Base-by-base conservation (phyloP, 352 stramenopile genomes). In the Peronosclerospora sorghi region DNA sequence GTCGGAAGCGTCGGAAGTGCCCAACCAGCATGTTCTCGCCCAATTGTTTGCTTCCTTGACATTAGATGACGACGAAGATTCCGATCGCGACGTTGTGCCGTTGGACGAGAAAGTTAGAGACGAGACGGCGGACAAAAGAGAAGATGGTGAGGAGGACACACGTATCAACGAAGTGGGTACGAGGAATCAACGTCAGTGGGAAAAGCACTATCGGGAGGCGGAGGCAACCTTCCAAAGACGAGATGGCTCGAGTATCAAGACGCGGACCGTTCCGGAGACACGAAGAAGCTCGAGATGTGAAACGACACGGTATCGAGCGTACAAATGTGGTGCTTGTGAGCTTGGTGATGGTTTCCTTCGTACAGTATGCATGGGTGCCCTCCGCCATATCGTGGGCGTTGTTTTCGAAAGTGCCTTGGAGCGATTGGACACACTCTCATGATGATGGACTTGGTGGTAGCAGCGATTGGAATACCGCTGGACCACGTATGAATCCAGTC, bases 161-260 rank as follows among this genome's bases (percentile, higher is more conserved):
- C n/a, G n/a, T n/a, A n/a, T n/a, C n/a, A n/a, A n/a, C n/a, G n/a
- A n/a, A n/a, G 53, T n/a, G 44, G 59, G n/a, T 56, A 64, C 24
- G 50, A 39, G 17, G 24, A 65, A 75, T 17, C 65, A 64, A 23
- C 41, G 42, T 17, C 47, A 20, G n/a, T 71, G 56, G 51, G 48
- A 59, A 19, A 53, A 63, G 10, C 34, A 32, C 19, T 73, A 68
- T 18, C 26, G 27, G 17, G 17, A 52, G 4, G 42, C 32, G n/a
- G 53, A 71, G 30, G 41, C 44, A 10, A 43, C 34, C 9, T 67
- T 67, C 20, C 37, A 45, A 1, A 55, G 38, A 28, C 48, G 30
- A 4, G 64, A 58, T 18, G 65, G 68, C 12, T 73, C 55, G 32
- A 39, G 26, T 1, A 75, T 81, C 39, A 59, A 75, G 43, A 72